A percentile compares a stretch with the other conserved stretches of the same genome.
Conservation (phyloP, 176 grass and related monocot genomes). For the Aegilops bicornis region DNA sequence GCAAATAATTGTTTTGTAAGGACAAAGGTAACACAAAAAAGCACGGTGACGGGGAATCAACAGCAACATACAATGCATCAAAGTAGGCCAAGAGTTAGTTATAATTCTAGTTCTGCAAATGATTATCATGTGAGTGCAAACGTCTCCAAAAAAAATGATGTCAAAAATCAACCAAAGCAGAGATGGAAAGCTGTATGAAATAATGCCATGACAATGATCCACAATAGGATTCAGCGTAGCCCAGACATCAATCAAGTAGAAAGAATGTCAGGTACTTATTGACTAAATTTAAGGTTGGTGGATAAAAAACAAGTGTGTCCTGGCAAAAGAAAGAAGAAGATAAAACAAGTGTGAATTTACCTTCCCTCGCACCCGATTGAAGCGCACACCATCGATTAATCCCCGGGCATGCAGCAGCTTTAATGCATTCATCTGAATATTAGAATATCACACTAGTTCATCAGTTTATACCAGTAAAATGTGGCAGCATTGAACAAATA, state of each 20-base stretch:
- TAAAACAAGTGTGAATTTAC: neutral
- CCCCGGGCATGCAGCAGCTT: neutral
- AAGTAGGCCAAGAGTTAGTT: no score
- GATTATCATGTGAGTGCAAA: neutral
- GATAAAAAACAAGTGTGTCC: neutral
- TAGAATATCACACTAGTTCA: conserved; percentile 2
- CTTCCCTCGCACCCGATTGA: neutral
- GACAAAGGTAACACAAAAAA: neutral
- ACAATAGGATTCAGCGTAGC: neutral
- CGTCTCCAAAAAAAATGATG: neutral
- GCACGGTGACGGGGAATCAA: no score
- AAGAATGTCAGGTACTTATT: neutral
- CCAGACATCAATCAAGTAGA: neutral
- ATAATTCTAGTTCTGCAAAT: neutral
- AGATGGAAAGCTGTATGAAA: neutral
- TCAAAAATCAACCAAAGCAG: neutral
- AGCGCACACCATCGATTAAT: neutral
- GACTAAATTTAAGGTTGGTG: neutral
- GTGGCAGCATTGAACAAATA: neutral
- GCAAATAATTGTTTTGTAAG: neutral
- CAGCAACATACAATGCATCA: no score
- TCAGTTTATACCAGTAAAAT: neutral
- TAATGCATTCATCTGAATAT: conserved; percentile 3
- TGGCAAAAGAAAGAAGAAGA: no score
- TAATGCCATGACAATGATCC: neutral